A percentile compares a stretch with the other conserved stretches of the same genome.
phyloP scores from a whole-genome alignment of 2,329 filamentous ascomycete species.

The Parastagonospora nodorum region DNA sequence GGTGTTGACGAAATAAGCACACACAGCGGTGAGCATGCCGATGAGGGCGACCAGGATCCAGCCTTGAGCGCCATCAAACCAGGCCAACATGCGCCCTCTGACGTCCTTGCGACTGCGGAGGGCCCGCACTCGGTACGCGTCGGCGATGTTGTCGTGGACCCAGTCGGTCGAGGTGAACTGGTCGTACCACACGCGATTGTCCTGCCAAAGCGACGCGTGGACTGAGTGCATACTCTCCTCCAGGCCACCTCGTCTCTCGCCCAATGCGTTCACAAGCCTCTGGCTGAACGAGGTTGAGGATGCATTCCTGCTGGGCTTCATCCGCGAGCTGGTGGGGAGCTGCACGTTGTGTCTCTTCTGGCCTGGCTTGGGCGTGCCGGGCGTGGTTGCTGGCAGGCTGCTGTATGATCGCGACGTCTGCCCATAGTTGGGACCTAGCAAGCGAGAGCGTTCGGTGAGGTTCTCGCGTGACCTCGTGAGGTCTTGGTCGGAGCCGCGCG shows the following conservation, averaged over 20 bases:
- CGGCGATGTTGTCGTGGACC: slow-evolving; percentile 96
- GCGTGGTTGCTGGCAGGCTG: slow-evolving; percentile 47
- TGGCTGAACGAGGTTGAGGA: slow-evolving; percentile 46
- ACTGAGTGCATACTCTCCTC: slow-evolving; percentile 65
- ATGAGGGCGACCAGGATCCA: slow-evolving; percentile 94
- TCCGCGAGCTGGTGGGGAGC: slow-evolving; percentile 34
- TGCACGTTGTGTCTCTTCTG: slow-evolving; percentile 46
- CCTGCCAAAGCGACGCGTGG: slow-evolving; percentile 69
- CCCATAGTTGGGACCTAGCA: slow-evolving; percentile 50
- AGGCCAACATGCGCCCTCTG: slow-evolving; percentile 74
- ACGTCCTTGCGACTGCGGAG: slow-evolving; percentile 82
- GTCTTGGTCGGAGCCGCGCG: slow-evolving; percentile 44
- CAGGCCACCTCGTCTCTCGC: slow-evolving; percentile 54
- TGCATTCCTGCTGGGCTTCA: slow-evolving; percentile 39
- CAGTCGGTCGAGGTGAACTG: slow-evolving; percentile 98
- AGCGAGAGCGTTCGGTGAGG: slow-evolving; percentile 54
- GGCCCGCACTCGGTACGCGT: slow-evolving; percentile 85
- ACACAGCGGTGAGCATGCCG: slow-evolving; percentile 79
- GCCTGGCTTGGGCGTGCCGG: slow-evolving; percentile 50
- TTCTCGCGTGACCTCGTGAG: slow-evolving; percentile 36
- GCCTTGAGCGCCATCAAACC: slow-evolving; percentile 87
- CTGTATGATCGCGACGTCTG: slow-evolving; percentile 47
- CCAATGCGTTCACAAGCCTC: slow-evolving; percentile 65
- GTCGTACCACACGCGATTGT: slow-evolving; percentile 97
- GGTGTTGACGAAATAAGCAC: slow-evolving; percentile 89